Percentiles rank a stretch among this genome's conserved stretches.
These are phyloP conservation scores for Diaporthe sp. DNA, from an alignment of 2,329 filamentous ascomycete genomes.

Conservation along the genomic window DNA sequence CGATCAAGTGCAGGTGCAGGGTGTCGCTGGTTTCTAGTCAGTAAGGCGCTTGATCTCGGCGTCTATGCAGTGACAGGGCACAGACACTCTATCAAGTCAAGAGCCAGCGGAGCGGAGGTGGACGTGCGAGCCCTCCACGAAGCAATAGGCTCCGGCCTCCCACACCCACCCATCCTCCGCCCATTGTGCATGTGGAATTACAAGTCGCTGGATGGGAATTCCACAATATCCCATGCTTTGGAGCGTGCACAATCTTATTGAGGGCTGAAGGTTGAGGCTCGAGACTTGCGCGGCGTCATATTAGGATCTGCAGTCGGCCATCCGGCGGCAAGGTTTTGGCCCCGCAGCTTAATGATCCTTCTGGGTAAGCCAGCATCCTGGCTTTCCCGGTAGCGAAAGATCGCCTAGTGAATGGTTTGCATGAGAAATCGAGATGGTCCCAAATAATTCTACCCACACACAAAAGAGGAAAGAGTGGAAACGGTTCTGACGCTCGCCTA, in stretches of 20 bases:
- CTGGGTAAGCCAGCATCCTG: not conserved
- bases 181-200: not conserved
- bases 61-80: slow-evolving; percentile 18
- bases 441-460: not conserved
- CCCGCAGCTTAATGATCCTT: not conserved
- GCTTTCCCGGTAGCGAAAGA: slow-evolving; percentile 21
- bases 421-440: slow-evolving; percentile 22
- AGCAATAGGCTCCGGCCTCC: slow-evolving; percentile 1
- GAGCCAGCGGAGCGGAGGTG: not conserved
- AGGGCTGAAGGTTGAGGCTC: slow-evolving; percentile 8
- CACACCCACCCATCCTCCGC: not conserved
- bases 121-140: too few relatives aligned
- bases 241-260: slow-evolving; percentile 1
- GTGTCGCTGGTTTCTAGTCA: not conserved
- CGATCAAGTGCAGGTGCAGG: not conserved
- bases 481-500: slow-evolving; percentile 28
- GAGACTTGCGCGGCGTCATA: slow-evolving; percentile 12
- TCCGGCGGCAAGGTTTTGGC: not conserved
- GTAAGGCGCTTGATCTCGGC: slow-evolving; percentile 26
- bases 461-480: not conserved
- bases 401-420: not conserved
- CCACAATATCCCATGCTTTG: slow-evolving; percentile 15
- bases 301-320: slow-evolving; percentile 15
- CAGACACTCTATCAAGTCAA: not conserved
- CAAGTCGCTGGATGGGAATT: not conserved